These are phyloP conservation scores for Teunomyces stri DNA, from an alignment of 805 yeast genomes.

Conservation along the genomic window DNA sequence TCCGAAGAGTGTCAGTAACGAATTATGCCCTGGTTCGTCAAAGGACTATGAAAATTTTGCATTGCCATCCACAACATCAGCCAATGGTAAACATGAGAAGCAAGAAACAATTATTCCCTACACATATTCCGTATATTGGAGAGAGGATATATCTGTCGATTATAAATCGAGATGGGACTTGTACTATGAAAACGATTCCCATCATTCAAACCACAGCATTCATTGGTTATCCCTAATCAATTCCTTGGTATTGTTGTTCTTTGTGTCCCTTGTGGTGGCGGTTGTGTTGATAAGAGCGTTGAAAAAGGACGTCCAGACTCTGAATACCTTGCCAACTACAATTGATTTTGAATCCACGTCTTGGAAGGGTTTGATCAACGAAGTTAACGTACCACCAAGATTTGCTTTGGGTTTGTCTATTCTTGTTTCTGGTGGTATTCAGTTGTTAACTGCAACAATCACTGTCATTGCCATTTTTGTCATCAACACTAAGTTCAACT, in stretches of 20 bases:
- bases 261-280: constrained; percentile 64
- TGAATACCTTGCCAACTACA: constrained; percentile 12
- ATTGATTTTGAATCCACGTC: constrained; percentile 7
- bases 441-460: constrained; percentile 60
- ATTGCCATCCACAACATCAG: constrained; percentile 31
- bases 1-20: constrained; percentile 72
- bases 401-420: constrained; percentile 50
- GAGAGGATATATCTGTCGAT: constrained; percentile 67
- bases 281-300: constrained; percentile 58
- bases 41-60: constrained; percentile 58
- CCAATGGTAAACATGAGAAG: constrained; percentile 2
- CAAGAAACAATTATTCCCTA: constrained; percentile 56
- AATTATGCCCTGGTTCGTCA: constrained; percentile 72
- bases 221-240: constrained; percentile 80
- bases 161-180: constrained; percentile 74
- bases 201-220: constrained; percentile 45
- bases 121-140: constrained; percentile 85
- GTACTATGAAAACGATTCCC: constrained; percentile 56
- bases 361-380: constrained; percentile 56
- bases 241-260: constrained; percentile 60
- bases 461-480: constrained; percentile 58
- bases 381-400: constrained; percentile 54
- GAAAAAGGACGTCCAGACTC: constrained; percentile 44
- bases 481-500: constrained; percentile 27
- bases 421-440: constrained; percentile 71